Evolutionary conservation across 2,329 filamentous ascomycete genomes (phyloP).

Genomic region (Calonectria pseudoreteaudii): DNA sequence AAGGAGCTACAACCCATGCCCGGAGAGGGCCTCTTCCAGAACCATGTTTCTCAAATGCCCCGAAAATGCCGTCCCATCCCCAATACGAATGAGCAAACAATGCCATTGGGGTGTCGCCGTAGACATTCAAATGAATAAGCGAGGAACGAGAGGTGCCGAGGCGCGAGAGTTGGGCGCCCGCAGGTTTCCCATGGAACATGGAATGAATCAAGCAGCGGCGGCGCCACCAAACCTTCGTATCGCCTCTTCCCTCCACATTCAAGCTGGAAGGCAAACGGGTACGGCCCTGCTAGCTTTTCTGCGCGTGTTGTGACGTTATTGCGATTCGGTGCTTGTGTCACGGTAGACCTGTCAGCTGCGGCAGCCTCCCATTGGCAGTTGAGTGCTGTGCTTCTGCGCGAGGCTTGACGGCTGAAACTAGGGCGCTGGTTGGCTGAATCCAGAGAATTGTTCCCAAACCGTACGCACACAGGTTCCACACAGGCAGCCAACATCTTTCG

Average conservation of each 20-base stretch:
- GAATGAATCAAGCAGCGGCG: conserved; percentile 22
- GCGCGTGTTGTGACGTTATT: conserved; percentile 12
- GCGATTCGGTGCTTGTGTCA: neutral
- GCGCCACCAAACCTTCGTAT: conserved; percentile 28
- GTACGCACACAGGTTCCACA: conserved; percentile 2
- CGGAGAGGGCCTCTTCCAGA: neutral
- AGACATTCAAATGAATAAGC: neutral
- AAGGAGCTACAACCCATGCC: neutral
- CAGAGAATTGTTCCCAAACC: neutral
- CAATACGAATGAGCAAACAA: neutral
- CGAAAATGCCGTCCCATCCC: neutral
- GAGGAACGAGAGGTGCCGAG: conserved; percentile 1
- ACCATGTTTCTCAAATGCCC: neutral
- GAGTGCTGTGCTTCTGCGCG: neutral
- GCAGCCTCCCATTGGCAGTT: neutral
- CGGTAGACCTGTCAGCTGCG: conserved; percentile 5
- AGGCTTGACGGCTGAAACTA: conserved; percentile 6
- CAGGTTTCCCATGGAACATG: conserved; percentile 12
- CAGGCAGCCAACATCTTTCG: neutral
- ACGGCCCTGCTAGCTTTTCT: conserved; percentile 9
- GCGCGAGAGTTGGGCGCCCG: conserved; percentile 2
- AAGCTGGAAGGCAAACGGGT: neutral
- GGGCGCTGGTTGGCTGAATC: conserved; percentile 4
- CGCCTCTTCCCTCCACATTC: conserved; percentile 10
- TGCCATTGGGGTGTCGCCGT: neutral